These are phyloP conservation scores for Pythium graminicola DNA, from an alignment of 352 stramenopile species.

Conservation along the genomic window DNA sequence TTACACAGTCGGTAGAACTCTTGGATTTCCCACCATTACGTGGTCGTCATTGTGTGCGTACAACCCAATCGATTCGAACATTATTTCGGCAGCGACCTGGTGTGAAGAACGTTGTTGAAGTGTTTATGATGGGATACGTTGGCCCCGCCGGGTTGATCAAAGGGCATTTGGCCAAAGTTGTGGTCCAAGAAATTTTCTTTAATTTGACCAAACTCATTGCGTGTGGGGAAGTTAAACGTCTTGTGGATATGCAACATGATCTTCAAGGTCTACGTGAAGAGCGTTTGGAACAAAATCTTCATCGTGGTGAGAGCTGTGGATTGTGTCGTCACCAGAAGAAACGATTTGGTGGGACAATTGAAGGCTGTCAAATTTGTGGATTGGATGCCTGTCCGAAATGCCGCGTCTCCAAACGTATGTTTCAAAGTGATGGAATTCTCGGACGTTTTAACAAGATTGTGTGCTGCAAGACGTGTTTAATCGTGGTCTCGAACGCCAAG, in stretches of 20 bases:
- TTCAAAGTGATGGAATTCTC: conserved; percentile 24
- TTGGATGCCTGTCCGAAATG: conserved; percentile 27
- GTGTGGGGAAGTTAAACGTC: conserved; percentile 22
- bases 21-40: conserved; percentile 27
- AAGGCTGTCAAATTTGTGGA: conserved; percentile 28
- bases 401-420: conserved; percentile 29
- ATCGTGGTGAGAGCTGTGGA: conserved; percentile 14
- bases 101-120: conserved; percentile 22
- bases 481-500: conserved; percentile 13
- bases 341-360: conserved; percentile 25
- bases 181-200: conserved; percentile 18
- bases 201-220: conserved; percentile 18
- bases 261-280: conserved; percentile 9
- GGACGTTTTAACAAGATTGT: conserved; percentile 14
- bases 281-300: neutral
- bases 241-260: conserved; percentile 13
- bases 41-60: conserved; percentile 25
- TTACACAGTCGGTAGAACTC: conserved; percentile 43
- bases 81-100: conserved; percentile 16
- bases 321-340: conserved; percentile 36
- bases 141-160: conserved; percentile 8
- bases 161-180: conserved; percentile 2
- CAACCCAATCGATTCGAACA: conserved; percentile 23
- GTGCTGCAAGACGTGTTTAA: conserved; percentile 23
- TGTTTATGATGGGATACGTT: conserved; percentile 20